Base-by-base conservation (phyloP, 129 eudicot genomes). In the Ambrosia trifida region DNA sequence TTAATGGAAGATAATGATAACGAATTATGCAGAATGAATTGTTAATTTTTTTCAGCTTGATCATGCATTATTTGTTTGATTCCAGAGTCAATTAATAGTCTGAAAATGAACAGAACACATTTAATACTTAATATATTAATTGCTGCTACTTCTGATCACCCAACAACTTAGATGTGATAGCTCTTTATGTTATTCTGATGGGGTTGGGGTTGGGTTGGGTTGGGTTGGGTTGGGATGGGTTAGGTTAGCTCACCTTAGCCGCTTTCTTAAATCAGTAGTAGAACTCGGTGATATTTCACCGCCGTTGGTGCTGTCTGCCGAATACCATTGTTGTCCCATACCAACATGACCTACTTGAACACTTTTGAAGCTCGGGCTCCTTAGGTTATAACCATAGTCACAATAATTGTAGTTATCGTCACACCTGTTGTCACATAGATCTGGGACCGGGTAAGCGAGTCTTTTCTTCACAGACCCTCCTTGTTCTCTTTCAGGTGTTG, bases 291-390 rank as follows among this genome's bases (percentile, higher is more conserved):
- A 89, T 43, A 85, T 67, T 35, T 89, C 96, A 74, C 95, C 95
- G 33, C 87, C 90, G 7, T 64, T 36, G n/a, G 77, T 59, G 59
- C 90, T 85, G n/a, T 94, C 98, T 10, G 88, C 81, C 40, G 83
- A 80, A 57, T 76, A 83, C 57, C 87, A 81, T 18, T 79, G 87
- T 9, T 78, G 89, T 59, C 91, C 96, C 85, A 89, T 71, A 17
- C 92, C 92, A 50, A 87, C 87, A 70, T 81, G 72, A 11, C 91
- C 91, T 7, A 83, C 96, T 61, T 87, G 96, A 12, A 89, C 92
- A 64, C 98, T 89, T 79, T 88, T 94, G 67, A 94, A 81, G 78
- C 98, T 94, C 3, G 96, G 98, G 58, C 95, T 94, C 80, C 87
- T 85, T 24, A 85, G 58, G 64, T 78, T 78, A 47, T 86, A 83